Evolutionary conservation across 192 early-diverging fungal genomes (phyloP).

Genomic region (Backusella circina): DNA sequence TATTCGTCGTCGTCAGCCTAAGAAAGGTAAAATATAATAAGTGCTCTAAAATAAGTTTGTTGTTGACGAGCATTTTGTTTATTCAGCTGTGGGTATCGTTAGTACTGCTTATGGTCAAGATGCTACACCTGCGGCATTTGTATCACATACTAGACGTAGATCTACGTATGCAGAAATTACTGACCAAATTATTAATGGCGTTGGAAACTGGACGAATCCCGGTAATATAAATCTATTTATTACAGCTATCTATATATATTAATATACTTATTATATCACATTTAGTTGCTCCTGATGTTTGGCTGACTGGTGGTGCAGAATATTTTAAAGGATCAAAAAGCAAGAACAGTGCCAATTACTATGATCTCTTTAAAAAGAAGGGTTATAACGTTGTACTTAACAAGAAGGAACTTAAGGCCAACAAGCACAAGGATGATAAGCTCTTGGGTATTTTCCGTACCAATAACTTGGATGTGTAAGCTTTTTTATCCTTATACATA

Average conservation of each 20-base stretch:
- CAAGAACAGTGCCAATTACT: constrained; percentile 48
- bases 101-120: constrained; percentile 51
- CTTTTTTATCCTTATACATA: not conserved
- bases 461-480: constrained; percentile 52
- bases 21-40: constrained; percentile 28
- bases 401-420: constrained; percentile 36
- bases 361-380: constrained; percentile 41
- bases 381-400: constrained; percentile 57
- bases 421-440: constrained; percentile 48
- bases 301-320: constrained; percentile 61
- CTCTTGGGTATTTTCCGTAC: constrained; percentile 61
- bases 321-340: constrained; percentile 45
- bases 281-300: constrained; percentile 51
- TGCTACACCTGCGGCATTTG: constrained; percentile 65
- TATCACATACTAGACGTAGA: constrained; percentile 54
- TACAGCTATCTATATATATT: not conserved
- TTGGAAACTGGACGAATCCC: constrained; percentile 36
- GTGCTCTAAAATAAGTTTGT: not conserved
- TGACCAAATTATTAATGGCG: constrained; percentile 55
- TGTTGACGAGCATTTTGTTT: not conserved
- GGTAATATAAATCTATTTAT: no score
- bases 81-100: constrained; percentile 59
- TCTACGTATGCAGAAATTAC: constrained; percentile 49
- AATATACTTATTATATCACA: not conserved
- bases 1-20: constrained; percentile 55